These are phyloP conservation scores for Aureobasidium uvarum DNA, from an alignment of 2,329 filamentous ascomycete genomes.

Conservation along the genomic window DNA sequence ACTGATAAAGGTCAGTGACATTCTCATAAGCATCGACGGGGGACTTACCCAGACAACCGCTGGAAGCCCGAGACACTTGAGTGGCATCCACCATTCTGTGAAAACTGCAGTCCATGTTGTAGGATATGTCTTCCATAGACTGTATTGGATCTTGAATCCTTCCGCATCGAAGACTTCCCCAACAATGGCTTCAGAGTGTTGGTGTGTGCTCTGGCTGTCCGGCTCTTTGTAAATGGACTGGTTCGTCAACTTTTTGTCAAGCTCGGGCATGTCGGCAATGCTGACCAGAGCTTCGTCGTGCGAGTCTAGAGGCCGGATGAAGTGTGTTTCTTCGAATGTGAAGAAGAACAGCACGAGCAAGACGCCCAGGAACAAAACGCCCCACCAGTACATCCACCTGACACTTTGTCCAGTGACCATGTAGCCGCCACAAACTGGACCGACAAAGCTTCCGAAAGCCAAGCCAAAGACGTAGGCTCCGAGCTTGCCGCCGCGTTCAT, in stretches of 20 bases:
- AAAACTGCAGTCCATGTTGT: constrained; percentile 19
- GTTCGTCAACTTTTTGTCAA: constrained; percentile 1
- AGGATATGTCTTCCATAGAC: constrained; percentile 25
- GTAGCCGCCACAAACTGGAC: constrained; percentile 44
- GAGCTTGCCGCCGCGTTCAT: constrained; percentile 26
- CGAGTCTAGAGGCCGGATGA: constrained; percentile 16
- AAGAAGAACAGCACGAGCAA: constrained; percentile 38
- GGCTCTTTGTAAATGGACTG: background rate
- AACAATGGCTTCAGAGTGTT: constrained; percentile 13
- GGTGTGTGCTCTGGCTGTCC: background rate
- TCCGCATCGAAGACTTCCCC: constrained; percentile 25
- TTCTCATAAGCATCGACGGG: background rate
- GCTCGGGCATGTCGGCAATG: constrained; percentile 4
- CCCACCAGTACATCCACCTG: constrained; percentile 41
- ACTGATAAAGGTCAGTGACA: background rate
- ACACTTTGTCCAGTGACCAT: constrained; percentile 41
- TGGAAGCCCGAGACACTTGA: constrained; percentile 20
- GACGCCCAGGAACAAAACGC: constrained; percentile 36
- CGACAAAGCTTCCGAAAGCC: constrained; percentile 40
- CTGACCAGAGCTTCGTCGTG: constrained; percentile 19
- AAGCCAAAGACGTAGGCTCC: constrained; percentile 32
- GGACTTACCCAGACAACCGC: constrained; percentile 28
- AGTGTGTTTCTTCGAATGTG: constrained; percentile 41
- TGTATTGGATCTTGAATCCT: constrained; percentile 24
- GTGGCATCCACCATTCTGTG: constrained; percentile 26